Evolutionary conservation across 108 stramenopile species (phyloP).

Genomic region (Skeletonema tropicum): DNA sequence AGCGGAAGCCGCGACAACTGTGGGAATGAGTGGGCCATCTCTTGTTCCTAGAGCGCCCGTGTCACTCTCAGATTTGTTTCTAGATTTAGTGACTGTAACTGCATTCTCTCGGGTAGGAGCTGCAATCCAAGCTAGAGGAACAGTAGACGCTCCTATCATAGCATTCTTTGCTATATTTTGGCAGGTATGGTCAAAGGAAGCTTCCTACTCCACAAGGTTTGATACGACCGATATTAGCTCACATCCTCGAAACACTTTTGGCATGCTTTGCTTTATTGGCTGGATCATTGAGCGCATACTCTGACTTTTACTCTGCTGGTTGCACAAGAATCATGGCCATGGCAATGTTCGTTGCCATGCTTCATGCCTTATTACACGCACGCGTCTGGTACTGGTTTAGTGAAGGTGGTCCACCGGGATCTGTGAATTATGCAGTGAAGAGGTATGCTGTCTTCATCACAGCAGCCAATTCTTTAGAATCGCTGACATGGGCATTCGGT

Average conservation of each 20-base stretch:
- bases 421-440: conserved; percentile 56
- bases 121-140: conserved; percentile 64
- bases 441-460: conserved; percentile 66
- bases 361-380: conserved; percentile 64
- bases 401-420: conserved; percentile 28
- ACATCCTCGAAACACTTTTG: conserved; percentile 64
- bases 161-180: conserved; percentile 88
- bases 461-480: conserved; percentile 60
- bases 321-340: conserved; percentile 74
- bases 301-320: conserved; percentile 62
- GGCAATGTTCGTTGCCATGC: conserved; percentile 65
- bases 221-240: conserved; percentile 82
- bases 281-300: conserved; percentile 63
- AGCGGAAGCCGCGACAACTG: background rate
- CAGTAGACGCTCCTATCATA: conserved; percentile 50
- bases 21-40: conserved; percentile 13
- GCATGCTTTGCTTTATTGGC: conserved; percentile 83
- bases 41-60: conserved; percentile 54
- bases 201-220: conserved; percentile 73
- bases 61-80: conserved; percentile 72
- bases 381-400: conserved; percentile 68
- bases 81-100: conserved; percentile 80
- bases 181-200: conserved; percentile 83
- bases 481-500: conserved; percentile 63
- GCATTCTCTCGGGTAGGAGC: conserved; percentile 79